phyloP scores from a whole-genome alignment of 164 flowering plant species.

The Santalum album region DNA sequence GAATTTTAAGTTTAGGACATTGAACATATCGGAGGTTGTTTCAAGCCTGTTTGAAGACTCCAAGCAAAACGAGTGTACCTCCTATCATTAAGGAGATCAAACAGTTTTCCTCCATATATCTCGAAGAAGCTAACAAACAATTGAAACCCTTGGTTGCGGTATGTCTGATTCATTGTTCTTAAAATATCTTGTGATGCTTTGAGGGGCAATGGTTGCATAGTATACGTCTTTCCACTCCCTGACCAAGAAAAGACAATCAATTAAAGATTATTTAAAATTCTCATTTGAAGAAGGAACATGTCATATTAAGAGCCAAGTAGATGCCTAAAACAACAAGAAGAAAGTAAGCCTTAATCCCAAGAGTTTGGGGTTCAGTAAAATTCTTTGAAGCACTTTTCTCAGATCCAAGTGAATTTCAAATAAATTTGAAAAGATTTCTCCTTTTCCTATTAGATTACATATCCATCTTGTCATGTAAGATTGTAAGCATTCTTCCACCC shows the following conservation, averaged over 20 bases:
- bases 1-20: conserved; percentile 1
- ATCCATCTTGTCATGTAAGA: no score
- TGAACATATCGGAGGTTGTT: neutral
- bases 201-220: conserved; percentile 90
- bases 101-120: conserved; percentile 93
- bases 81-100: conserved; percentile 82
- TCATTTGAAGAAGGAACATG: no score
- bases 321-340: no score
- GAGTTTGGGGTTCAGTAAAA: no score
- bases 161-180: conserved; percentile 57
- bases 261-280: no score
- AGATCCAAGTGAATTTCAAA: no score
- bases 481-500: no score
- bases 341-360: no score
- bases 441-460: no score
- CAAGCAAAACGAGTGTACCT: conserved; percentile 33
- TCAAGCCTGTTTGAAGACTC: neutral
- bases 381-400: no score
- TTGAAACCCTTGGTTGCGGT: conserved; percentile 80
- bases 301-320: no score
- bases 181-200: conserved; percentile 82
- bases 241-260: conserved; percentile 9
- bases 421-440: no score
- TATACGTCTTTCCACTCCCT: conserved; percentile 96
- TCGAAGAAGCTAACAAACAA: conserved; percentile 88